phyloP scores from a whole-genome alignment of 768 basidiomycete genomes.

The Pleurotus djamor region DNA sequence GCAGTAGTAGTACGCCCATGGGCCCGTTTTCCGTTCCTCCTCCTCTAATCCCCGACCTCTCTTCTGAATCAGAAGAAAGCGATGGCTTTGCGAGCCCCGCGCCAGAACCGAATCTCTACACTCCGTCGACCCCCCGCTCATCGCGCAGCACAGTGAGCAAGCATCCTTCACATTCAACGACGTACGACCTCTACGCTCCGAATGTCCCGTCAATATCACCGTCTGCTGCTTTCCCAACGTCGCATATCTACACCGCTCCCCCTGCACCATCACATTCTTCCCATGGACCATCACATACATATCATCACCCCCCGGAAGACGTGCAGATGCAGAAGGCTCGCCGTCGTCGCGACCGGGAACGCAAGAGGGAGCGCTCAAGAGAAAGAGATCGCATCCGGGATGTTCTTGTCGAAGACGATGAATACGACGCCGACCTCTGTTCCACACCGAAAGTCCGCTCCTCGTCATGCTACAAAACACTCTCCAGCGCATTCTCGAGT shows the following conservation, averaged over 20 bases:
- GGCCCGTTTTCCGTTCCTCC: constrained; percentile 31
- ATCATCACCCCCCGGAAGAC: constrained; percentile 4
- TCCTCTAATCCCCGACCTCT: constrained; percentile 59
- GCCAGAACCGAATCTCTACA: constrained; percentile 16
- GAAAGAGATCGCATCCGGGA: constrained; percentile 9
- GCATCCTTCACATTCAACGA: not conserved
- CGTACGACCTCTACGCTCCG: constrained; percentile 2
- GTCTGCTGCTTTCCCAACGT: not conserved
- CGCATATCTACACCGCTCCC: constrained; percentile 3
- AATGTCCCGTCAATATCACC: constrained; percentile 1
- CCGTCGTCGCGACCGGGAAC: constrained; percentile 5
- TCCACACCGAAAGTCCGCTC: not conserved
- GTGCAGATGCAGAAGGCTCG: constrained; percentile 4
- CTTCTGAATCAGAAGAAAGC: constrained; percentile 64
- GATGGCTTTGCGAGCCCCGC: constrained; percentile 46
- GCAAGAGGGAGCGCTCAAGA: constrained; percentile 8
- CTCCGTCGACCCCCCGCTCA: constrained; percentile 2
- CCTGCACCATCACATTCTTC: constrained; percentile 1
- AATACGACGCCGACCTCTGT: not conserved
- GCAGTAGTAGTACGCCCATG: constrained; percentile 10
- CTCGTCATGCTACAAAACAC: not conserved
- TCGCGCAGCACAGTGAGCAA: not conserved
- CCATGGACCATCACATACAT: not conserved
- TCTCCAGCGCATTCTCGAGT: constrained; percentile 1
- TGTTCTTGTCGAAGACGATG: not conserved